These are phyloP conservation scores for Tripterygium wilfordii DNA, from an alignment of 177 flowering plant species.

Conservation along the genomic window DNA sequence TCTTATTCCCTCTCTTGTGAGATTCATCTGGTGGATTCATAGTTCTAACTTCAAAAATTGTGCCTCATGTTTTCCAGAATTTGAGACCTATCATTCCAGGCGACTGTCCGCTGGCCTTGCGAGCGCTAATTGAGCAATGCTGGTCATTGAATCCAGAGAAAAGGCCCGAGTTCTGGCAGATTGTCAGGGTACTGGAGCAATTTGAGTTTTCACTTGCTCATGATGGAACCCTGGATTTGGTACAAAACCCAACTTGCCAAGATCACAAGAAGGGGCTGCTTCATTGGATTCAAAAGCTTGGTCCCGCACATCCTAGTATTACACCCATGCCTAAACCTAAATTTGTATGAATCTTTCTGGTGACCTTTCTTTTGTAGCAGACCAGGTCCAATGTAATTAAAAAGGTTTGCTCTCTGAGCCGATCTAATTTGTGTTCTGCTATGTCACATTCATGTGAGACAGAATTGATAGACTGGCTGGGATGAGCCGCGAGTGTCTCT, in stretches of 20 bases:
- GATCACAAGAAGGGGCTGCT: constrained; percentile 78
- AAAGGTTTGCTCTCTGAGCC: constrained; percentile 14
- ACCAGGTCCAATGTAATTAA: constrained; percentile 26
- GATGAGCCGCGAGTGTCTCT: background rate
- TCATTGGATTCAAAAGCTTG: constrained; percentile 74
- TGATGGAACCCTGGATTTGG: constrained; percentile 53
- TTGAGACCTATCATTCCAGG: constrained; percentile 57
- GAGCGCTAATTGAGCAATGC: constrained; percentile 76
- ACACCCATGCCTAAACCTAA: constrained; percentile 40
- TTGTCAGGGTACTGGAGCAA: constrained; percentile 75
- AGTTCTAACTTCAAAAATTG: background rate
- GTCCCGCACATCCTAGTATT: constrained; percentile 17
- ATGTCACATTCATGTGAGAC: constrained; percentile 9
- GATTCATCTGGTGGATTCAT: background rate
- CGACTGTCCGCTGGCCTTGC: constrained; percentile 55
- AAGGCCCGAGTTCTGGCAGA: constrained; percentile 86
- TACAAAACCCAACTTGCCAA: constrained; percentile 31
- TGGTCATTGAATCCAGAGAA: constrained; percentile 67
- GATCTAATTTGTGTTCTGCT: constrained; percentile 8
- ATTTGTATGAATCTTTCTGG: constrained; percentile 28
- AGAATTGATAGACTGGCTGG: constrained; percentile 7
- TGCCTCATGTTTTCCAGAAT: constrained; percentile 46
- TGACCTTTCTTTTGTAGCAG: constrained; percentile 20
- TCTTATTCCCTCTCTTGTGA: too few relatives aligned
- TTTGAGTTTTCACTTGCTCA: constrained; percentile 49